Conservation (phyloP, 2,329 filamentous ascomycete species). For the Penicillium sp. region DNA sequence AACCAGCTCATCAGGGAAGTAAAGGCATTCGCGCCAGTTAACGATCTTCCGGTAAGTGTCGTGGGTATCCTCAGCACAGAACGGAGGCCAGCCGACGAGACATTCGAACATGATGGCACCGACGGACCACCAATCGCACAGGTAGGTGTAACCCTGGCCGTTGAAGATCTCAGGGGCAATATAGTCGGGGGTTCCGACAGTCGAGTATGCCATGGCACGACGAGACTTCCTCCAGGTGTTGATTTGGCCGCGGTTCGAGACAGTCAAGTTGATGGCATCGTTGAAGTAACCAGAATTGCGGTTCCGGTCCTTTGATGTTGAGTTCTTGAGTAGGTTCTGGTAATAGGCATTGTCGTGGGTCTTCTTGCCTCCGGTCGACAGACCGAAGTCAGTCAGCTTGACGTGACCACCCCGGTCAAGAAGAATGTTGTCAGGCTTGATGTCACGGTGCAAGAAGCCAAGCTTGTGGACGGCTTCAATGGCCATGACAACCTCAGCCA, state of each 20-base stretch:
- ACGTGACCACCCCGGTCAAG: constrained; percentile 94
- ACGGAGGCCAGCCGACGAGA: constrained; percentile 96
- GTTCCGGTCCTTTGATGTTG: constrained; percentile 68
- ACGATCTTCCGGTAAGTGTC: constrained; percentile 99
- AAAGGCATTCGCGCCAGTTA: constrained; percentile 92
- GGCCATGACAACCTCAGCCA: constrained; percentile 96
- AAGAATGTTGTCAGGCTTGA: constrained; percentile 98
- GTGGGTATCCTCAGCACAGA: constrained; percentile 95
- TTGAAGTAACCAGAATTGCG: constrained; percentile 85
- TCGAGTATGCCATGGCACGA: constrained; percentile 94
- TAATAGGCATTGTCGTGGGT: constrained; percentile 98
- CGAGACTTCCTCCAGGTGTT: constrained; percentile 98
- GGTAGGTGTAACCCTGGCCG: constrained; percentile 90
- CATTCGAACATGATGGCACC: constrained; percentile 99
- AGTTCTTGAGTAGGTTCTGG: constrained; percentile 87
- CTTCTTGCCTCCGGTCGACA: constrained; percentile 97
- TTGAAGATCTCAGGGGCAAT: constrained; percentile 98
- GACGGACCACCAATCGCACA: constrained; percentile 99
- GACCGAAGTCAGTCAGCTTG: constrained; percentile 95
- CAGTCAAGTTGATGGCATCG: constrained; percentile 96
- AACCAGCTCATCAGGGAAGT: constrained; percentile 94
- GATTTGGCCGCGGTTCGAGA: constrained; percentile 95
- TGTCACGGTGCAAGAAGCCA: constrained; percentile 97
- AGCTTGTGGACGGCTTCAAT: constrained; percentile 98
- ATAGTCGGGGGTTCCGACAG: constrained; percentile 96